Percentiles rank a stretch among this genome's conserved stretches.
phyloP scores from a whole-genome alignment of 176 grass and related monocot species.

The Chrysopogon serrulatus region DNA sequence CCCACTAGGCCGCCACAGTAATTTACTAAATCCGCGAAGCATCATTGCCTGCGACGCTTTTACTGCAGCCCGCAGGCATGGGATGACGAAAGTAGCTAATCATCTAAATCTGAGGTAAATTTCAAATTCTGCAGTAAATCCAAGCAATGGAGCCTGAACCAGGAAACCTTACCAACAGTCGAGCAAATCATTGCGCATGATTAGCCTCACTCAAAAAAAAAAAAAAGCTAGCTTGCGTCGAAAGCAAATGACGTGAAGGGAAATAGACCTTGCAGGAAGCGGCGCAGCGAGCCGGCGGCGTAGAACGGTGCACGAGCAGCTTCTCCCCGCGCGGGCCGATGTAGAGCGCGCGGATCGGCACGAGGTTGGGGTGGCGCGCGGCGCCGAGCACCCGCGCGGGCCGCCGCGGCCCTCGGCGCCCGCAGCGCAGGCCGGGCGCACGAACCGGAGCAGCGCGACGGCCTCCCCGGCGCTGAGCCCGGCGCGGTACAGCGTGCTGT shows the following conservation, averaged over 20 bases:
- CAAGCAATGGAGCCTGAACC: background rate
- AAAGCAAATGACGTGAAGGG: conserved; percentile 21
- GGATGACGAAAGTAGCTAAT: background rate
- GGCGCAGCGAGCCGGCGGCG: conserved; percentile 71
- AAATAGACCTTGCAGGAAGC: conserved; percentile 55
- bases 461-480: conserved; percentile 42
- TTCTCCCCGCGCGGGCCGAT: conserved; percentile 86
- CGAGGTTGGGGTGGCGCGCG: conserved; percentile 73
- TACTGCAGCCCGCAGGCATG: background rate
- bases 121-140: background rate
- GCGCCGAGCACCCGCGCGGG: conserved; percentile 47
- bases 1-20: conserved; percentile 10
- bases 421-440: conserved; percentile 61
- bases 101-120: background rate
- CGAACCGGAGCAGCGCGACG: conserved; percentile 70
- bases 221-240: conserved; percentile 9
- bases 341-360: conserved; percentile 80
- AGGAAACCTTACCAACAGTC: background rate
- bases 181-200: conserved; percentile 19
- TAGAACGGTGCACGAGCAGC: conserved; percentile 85
- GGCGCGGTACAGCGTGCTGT: conserved; percentile 87
- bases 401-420: conserved; percentile 43
- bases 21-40: background rate
- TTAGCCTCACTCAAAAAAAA: conserved; percentile 8
- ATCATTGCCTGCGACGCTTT: conserved; percentile 24